These are phyloP conservation scores for Venturiaceae sp. DNA, from an alignment of 2,329 filamentous ascomycete genomes.

Conservation along the genomic window DNA sequence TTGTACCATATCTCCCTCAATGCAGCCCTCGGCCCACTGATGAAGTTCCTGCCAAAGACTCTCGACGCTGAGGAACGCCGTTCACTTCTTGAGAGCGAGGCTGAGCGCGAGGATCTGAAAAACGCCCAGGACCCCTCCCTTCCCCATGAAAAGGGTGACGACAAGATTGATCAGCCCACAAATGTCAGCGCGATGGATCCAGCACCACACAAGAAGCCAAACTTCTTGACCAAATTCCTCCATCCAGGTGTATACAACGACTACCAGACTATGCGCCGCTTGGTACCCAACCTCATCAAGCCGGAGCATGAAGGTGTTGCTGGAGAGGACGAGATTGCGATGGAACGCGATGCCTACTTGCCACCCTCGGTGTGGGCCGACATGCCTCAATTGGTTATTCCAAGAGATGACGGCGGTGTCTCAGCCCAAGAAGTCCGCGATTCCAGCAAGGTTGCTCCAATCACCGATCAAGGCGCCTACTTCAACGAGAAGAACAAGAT, in stretches of 20 bases:
- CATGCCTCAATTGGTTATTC: conserved; percentile 6
- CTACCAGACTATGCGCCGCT: conserved; percentile 17
- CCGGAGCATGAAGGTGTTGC: conserved; percentile 7
- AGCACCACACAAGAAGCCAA: conserved; percentile 9
- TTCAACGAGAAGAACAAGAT: conserved; percentile 11
- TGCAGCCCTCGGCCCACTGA: conserved; percentile 18
- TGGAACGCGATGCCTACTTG: conserved; percentile 29
- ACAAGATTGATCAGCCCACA: neutral
- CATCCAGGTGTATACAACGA: conserved; percentile 12
- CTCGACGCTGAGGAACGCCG: conserved; percentile 9
- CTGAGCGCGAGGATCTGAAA: neutral
- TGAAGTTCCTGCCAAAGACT: conserved; percentile 13
- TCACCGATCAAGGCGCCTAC: conserved; percentile 8
- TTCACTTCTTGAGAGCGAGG: neutral
- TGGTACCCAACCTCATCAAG: conserved; percentile 25
- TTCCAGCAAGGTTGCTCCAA: neutral
- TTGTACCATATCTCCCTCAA: conserved; percentile 29
- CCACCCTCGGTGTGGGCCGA: conserved; percentile 29
- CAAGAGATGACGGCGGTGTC: conserved; percentile 7
- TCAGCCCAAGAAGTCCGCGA: conserved; percentile 6
- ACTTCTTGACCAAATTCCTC: conserved; percentile 8
- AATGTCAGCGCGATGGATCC: neutral
- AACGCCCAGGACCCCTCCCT: neutral
- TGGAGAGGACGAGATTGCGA: conserved; percentile 17
- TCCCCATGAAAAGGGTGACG: neutral